phyloP scores from a whole-genome alignment of 2,329 filamentous ascomycete genomes.

The Mycogone perniciosa region DNA sequence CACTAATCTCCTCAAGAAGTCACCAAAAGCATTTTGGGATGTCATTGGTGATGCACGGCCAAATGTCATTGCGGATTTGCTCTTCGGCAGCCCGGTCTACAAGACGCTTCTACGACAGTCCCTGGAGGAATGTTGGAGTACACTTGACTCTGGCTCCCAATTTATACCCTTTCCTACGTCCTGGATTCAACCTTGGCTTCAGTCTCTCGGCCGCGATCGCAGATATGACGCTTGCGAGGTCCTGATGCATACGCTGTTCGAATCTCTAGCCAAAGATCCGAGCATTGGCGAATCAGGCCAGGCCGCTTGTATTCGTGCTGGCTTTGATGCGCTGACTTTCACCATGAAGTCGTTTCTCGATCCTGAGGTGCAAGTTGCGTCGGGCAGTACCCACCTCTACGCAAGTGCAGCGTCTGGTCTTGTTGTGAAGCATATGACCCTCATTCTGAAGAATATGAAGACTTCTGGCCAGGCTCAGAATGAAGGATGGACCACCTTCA shows the following conservation, averaged over 20 bases:
- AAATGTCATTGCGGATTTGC: slow-evolving; percentile 73
- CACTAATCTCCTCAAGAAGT: slow-evolving; percentile 64
- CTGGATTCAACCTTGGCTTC: slow-evolving; percentile 74
- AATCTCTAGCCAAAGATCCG: slow-evolving; percentile 50
- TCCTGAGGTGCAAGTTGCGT: slow-evolving; percentile 36
- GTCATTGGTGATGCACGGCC: slow-evolving; percentile 76
- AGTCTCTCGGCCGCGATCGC: slow-evolving; percentile 68
- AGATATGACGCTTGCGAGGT: slow-evolving; percentile 74
- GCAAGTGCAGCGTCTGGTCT: slow-evolving; percentile 61
- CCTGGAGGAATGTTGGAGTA: slow-evolving; percentile 38
- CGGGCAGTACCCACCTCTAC: slow-evolving; percentile 52
- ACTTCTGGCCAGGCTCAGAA: slow-evolving; percentile 15
- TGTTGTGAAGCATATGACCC: slow-evolving; percentile 54
- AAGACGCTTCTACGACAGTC: slow-evolving; percentile 56
- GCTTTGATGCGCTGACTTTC: slow-evolving; percentile 52
- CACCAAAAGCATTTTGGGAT: slow-evolving; percentile 79
- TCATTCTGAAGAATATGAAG: slow-evolving; percentile 43
- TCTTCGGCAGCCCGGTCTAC: slow-evolving; percentile 67
- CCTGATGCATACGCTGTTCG: slow-evolving; percentile 69
- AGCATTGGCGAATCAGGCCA: slow-evolving; percentile 51
- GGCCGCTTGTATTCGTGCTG: slow-evolving; percentile 57
- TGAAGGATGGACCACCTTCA: slow-evolving; percentile 35
- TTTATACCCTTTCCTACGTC: slow-evolving; percentile 60
- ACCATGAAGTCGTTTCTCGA: slow-evolving; percentile 52
- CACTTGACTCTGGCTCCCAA: slow-evolving; percentile 37